Evolutionary conservation across 2,329 filamentous ascomycete species (phyloP), one percentile per base, ranked within the genome.

Genomic region (Plenodomus tracheiphilus): DNA sequence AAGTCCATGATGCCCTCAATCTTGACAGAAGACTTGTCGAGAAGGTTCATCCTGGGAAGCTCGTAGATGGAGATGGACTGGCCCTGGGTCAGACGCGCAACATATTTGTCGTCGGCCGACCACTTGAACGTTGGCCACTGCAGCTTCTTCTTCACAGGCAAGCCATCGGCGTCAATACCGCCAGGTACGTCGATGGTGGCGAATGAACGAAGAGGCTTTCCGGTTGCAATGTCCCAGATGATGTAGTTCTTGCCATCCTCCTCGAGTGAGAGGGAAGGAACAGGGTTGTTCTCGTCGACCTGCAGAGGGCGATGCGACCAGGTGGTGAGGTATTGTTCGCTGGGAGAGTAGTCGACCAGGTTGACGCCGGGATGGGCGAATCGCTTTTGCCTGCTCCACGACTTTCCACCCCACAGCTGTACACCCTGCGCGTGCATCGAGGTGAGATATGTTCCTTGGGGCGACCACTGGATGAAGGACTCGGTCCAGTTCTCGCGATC

Each of bases 111-210:
- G 70, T 99, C 94, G 2, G 94, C 81, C 22, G 94, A 97, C 94
- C 94, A 99, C 79, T 99, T 99, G 85, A 99, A 99, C 2, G 93
- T 92, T 19, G 94, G 94, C 94, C 94, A 99, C 69, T 94, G 89
- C 64, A 95, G 85, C 83, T 97, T 97, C 75, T 91, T 90, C 81
- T 96, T 95, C 58, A 83, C 77, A 22, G 84, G 82, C 52, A 84
- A 79, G 53, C 84, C 84, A 32, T 86, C 83, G 32, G 79, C 80
- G 47, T 86, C 85, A 41, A 74, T 75, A 41, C 83, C 80, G 58
- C 81, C 82, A 22, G 89, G 85, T 13, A 89, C 77, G 61, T 99
- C 94, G 56, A 96, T 83, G 62, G 93, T 96, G 56, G 90, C 86
- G 70, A 99, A 99, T 0, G 94, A 97, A 56, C 94, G 89, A 42